Percentiles rank a stretch among this genome's conserved stretches.
Evolutionary conservation across 805 yeast genomes (phyloP).

Genomic region (Middelhovenomyces tepae): DNA sequence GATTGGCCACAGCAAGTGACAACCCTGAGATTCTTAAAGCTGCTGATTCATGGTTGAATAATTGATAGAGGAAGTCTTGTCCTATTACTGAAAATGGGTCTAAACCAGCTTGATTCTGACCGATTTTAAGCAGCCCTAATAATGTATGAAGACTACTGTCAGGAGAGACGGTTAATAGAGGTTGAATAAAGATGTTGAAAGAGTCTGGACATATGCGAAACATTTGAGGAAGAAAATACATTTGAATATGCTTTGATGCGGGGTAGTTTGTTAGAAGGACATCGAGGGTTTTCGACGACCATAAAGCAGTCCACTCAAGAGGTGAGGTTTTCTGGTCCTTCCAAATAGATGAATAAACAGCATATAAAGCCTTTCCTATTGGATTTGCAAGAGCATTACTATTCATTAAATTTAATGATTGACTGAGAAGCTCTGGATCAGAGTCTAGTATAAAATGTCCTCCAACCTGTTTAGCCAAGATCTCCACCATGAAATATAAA

Average conservation of each 20-base stretch:
- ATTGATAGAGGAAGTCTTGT: slow-evolving; percentile 23
- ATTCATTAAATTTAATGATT: slow-evolving; percentile 42
- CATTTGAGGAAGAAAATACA: slow-evolving; percentile 54
- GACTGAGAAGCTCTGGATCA: slow-evolving; percentile 39
- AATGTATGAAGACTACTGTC: slow-evolving; percentile 32
- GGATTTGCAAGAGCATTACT: slow-evolving; percentile 59
- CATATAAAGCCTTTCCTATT: slow-evolving; percentile 21
- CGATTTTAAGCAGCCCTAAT: slow-evolving; percentile 51
- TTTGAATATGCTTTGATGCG: slow-evolving; percentile 40
- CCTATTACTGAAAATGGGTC: slow-evolving; percentile 23
- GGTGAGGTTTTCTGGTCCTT: slow-evolving; percentile 2
- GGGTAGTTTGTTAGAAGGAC: slow-evolving; percentile 27
- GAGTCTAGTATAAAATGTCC: slow-evolving; percentile 33
- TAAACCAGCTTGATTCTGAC: slow-evolving; percentile 47
- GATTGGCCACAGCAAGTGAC: slow-evolving; percentile 51
- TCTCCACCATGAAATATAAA: slow-evolving; percentile 51
- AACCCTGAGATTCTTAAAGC: slow-evolving; percentile 45
- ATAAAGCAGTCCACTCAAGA: slow-evolving; percentile 40
- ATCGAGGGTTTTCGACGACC: slow-evolving; percentile 37
- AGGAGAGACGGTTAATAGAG: slow-evolving; percentile 17
- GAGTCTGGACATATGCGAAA: slow-evolving; percentile 44
- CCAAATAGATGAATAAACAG: slow-evolving; percentile 12
- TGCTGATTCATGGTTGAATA: slow-evolving; percentile 41
- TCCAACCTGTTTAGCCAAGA: slow-evolving; percentile 41
- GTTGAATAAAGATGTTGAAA: slow-evolving; percentile 32